Percentiles rank a stretch among this genome's conserved stretches.
phyloP scores from a whole-genome alignment of 1,284 basidiomycete species.

The Moesziomyces antarcticus region DNA sequence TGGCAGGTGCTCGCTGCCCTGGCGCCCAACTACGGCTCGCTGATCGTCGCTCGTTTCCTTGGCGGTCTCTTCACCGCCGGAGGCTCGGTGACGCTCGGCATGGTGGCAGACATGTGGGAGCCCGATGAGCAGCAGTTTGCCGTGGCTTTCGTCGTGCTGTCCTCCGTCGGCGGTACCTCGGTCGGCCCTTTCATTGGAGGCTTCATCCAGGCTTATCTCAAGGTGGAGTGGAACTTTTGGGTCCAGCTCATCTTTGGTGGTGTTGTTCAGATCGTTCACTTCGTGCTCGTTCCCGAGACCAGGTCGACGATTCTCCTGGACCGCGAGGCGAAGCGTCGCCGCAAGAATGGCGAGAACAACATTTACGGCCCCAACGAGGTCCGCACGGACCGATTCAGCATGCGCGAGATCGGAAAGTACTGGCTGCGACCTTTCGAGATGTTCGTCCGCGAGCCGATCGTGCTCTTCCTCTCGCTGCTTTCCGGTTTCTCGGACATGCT shows the following conservation, averaged over 20 bases:
- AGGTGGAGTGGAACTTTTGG: slow-evolving; percentile 68
- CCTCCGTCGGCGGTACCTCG: slow-evolving; percentile 63
- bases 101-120: slow-evolving; percentile 68
- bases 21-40: slow-evolving; percentile 63
- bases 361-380: slow-evolving; percentile 70
- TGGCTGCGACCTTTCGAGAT: slow-evolving; percentile 69
- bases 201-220: slow-evolving; percentile 49
- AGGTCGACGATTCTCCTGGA: slow-evolving; percentile 69
- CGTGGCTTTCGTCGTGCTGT: slow-evolving; percentile 66
- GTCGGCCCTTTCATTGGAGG: slow-evolving; percentile 65
- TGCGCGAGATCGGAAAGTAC: slow-evolving; percentile 65
- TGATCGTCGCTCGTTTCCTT: slow-evolving; percentile 65
- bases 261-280: slow-evolving; percentile 68
- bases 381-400: slow-evolving; percentile 65
- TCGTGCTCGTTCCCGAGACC: slow-evolving; percentile 69
- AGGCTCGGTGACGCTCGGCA: slow-evolving; percentile 70
- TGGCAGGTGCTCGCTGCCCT: slow-evolving; percentile 64
- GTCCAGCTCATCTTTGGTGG: slow-evolving; percentile 69
- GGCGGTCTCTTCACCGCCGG: slow-evolving; percentile 68
- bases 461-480: slow-evolving; percentile 69
- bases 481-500: slow-evolving; percentile 69
- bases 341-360: slow-evolving; percentile 66
- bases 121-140: slow-evolving; percentile 67
- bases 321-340: slow-evolving; percentile 67
- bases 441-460: slow-evolving; percentile 69